These are phyloP conservation scores for Candida ulmi DNA, from an alignment of 805 yeast genomes.

Conservation along the genomic window DNA sequence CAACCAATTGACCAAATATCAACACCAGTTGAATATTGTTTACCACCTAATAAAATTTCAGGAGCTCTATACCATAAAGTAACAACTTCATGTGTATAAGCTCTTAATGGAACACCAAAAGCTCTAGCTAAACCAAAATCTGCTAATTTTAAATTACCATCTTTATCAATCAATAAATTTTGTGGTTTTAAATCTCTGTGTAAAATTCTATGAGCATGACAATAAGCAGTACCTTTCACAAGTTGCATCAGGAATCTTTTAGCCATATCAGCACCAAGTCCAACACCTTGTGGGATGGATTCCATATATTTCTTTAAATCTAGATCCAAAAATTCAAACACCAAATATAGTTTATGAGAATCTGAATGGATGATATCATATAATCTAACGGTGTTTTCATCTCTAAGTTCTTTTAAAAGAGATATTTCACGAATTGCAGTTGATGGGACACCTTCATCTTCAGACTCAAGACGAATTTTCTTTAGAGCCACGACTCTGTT, in stretches of 20 bases:
- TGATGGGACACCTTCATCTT: slow-evolving; percentile 97
- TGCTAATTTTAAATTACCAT: slow-evolving; percentile 85
- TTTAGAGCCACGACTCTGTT: slow-evolving; percentile 94
- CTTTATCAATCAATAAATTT: slow-evolving; percentile 88
- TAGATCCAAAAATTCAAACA: slow-evolving; percentile 88
- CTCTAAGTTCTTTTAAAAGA: slow-evolving; percentile 85
- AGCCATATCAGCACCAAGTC: slow-evolving; percentile 83
- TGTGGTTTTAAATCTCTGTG: slow-evolving; percentile 98
- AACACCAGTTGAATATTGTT: slow-evolving; percentile 95
- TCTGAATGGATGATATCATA: slow-evolving; percentile 95
- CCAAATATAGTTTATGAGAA: slow-evolving; percentile 85
- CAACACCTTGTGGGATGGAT: slow-evolving; percentile 83
- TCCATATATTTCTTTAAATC: slow-evolving; percentile 98
- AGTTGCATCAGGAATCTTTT: slow-evolving; percentile 91
- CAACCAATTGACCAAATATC: slow-evolving; percentile 99
- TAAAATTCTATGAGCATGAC: slow-evolving; percentile 89
- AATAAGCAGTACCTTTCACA: slow-evolving; percentile 84
- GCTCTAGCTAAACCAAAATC: slow-evolving; percentile 97
- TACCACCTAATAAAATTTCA: slow-evolving; percentile 90
- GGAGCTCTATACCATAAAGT: slow-evolving; percentile 98
- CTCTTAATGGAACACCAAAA: slow-evolving; percentile 93
- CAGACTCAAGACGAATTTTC: slow-evolving; percentile 92
- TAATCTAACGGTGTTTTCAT: slow-evolving; percentile 86
- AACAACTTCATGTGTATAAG: slow-evolving; percentile 97
- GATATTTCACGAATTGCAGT: slow-evolving; percentile 97